Conservation (phyloP, 768 basidiomycete species). For the Tricholoma matsutake region DNA sequence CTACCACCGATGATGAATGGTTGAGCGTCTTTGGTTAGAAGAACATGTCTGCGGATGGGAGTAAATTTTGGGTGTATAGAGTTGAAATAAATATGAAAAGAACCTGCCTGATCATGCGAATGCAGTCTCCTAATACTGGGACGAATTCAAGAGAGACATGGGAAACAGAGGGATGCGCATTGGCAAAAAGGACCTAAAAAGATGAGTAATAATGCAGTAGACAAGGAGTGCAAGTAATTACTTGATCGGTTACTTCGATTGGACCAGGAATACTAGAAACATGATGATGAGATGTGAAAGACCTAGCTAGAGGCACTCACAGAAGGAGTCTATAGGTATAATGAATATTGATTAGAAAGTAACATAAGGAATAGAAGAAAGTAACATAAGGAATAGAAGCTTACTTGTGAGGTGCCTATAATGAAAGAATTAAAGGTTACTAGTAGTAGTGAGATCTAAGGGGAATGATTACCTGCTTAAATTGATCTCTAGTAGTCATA, state of each 20-base stretch:
- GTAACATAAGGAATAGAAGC: too few relatives aligned
- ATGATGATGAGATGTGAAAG: constrained; percentile 7
- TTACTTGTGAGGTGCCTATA: constrained; percentile 37
- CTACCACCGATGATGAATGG: constrained; percentile 93
- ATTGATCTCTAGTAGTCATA: constrained; percentile 24
- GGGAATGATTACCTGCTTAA: constrained; percentile 27
- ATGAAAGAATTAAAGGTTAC: neutral
- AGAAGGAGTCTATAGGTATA: constrained; percentile 41
- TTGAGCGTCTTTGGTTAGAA: constrained; percentile 77
- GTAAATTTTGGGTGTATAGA: neutral
- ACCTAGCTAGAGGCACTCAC: constrained; percentile 29
- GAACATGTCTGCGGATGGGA: constrained; percentile 50
- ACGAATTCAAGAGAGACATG: constrained; percentile 90
- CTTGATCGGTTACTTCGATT: constrained; percentile 55
- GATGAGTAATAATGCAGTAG: neutral
- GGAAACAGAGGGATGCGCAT: constrained; percentile 88
- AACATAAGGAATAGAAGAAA: constrained; percentile 21
- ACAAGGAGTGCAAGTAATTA: constrained; percentile 9
- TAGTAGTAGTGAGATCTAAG: neutral
- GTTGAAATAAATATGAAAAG: neutral
- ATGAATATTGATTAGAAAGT: constrained; percentile 10
- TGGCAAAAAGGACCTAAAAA: constrained; percentile 78
- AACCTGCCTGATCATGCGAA: constrained; percentile 74
- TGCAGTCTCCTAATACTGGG: constrained; percentile 82
- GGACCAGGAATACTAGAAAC: constrained; percentile 56